Conservation (phyloP, 2,329 filamentous ascomycete species). For the Penicillium freii region DNA sequence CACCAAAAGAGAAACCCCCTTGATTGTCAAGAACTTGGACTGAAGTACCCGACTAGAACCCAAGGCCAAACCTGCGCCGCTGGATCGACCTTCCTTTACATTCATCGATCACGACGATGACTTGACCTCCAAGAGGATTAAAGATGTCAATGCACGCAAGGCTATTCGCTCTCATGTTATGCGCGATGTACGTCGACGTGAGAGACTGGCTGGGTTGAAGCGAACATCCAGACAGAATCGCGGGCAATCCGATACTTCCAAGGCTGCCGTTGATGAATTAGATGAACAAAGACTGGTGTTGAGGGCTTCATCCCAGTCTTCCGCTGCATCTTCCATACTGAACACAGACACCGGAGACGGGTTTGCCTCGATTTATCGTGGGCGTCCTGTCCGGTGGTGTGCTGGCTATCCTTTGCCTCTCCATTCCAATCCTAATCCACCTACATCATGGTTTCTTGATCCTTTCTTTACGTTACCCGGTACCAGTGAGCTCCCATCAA, state of each 20-base stretch:
- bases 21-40: neutral
- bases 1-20: neutral
- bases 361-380: constrained; percentile 10
- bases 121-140: constrained; percentile 39
- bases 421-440: constrained; percentile 20
- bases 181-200: constrained; percentile 44
- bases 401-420: constrained; percentile 17
- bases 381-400: constrained; percentile 20
- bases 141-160: constrained; percentile 40
- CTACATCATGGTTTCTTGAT: constrained; percentile 32
- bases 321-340: constrained; percentile 4
- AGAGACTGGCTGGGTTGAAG: constrained; percentile 40
- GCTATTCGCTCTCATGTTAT: constrained; percentile 46
- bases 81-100: constrained; percentile 37
- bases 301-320: constrained; percentile 16
- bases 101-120: constrained; percentile 45
- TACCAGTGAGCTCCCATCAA: constrained; percentile 23
- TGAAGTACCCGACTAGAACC: constrained; percentile 17
- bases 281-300: constrained; percentile 17
- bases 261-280: constrained; percentile 3
- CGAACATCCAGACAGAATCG: constrained; percentile 32
- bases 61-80: constrained; percentile 20
- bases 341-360: neutral
- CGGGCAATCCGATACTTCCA: constrained; percentile 7
- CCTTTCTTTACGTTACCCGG: constrained; percentile 37